These are phyloP conservation scores for Neurospora tetraspora DNA, from an alignment of 495 filamentous ascomycete genomes.

Conservation along the genomic window DNA sequence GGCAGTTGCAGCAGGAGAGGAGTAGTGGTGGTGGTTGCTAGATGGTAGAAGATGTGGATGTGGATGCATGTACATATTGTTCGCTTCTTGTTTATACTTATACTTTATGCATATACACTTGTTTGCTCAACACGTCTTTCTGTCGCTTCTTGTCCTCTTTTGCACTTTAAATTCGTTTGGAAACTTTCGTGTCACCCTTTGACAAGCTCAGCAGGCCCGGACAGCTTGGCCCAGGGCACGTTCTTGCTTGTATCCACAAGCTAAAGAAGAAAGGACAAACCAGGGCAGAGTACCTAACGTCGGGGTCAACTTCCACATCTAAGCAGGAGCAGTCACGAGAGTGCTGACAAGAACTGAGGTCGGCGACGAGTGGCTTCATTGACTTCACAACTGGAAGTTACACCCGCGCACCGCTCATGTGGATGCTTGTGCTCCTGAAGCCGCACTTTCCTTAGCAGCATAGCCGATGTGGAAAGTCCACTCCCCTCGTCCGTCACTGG, in stretches of 20 bases:
- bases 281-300: neutral
- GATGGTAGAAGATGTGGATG: neutral
- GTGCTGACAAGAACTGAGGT: neutral
- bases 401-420: neutral
- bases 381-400: neutral
- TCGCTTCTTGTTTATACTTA: conserved; percentile 12
- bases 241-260: neutral
- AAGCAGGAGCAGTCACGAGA: neutral
- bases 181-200: neutral
- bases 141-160: neutral
- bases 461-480: neutral
- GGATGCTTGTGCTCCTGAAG: neutral
- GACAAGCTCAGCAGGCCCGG: neutral
- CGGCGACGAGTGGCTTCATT: neutral
- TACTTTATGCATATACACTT: neutral
- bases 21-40: neutral
- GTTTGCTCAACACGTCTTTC: neutral
- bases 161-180: neutral
- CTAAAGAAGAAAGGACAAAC: neutral
- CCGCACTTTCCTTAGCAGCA: neutral
- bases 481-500: neutral
- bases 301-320: neutral
- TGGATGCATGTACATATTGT: neutral
- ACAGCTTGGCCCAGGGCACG: neutral
- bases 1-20: neutral